Base-by-base conservation (phyloP, 441 rosid species). In the Croton setiger region DNA sequence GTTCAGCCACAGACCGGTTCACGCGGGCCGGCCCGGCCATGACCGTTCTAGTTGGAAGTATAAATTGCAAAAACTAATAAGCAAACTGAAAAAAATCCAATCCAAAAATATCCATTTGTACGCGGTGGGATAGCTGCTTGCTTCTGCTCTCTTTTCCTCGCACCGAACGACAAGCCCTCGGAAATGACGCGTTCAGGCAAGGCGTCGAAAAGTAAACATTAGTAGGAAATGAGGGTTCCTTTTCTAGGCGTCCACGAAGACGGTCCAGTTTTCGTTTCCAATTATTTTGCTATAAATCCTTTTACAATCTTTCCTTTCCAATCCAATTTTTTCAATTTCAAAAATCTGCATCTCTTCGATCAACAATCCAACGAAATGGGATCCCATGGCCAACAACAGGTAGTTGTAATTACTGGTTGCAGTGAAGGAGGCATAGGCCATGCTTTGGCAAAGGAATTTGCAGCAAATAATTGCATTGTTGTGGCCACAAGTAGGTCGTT, bases 331-430 rank as follows among this genome's bases (percentile, higher is more conserved):
- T n/a, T 63, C 56, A 60, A n/a, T 52, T 44, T 20, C 67, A 60
- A 39, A 8, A 60, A 45, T 43, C 56, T 66, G n/a, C 49, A 60
- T n/a, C 20, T 18, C 58, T n/a, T 20, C 18, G 45, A 20, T 27
- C 35, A 15, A 23, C 23, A 44, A 71, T 43, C 20, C 21, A 37
- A 31, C 9, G 12, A 15, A 31, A 85, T 88, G 89, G 93, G 75
- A 39, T 60, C 67, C 21, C 67, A 59, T 18, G 70, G 63, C 23
- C 73, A 68, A 55, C 73, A 68, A 55, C 85, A 81, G 57, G 95
- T 93, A 76, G 92, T 93, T 48, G 70, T 91, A 53, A 85, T 93
- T 60, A 87, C 97, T 3, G 96, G 98, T 11, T 93, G 97, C 75
- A 79, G 87, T 12, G 76, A 83, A 20, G 98, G 98, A 49, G 97